Percentiles rank a stretch among this genome's conserved stretches.
Conservation (phyloP, 495 filamentous ascomycete species). For the Aspergillus panamensis region DNA sequence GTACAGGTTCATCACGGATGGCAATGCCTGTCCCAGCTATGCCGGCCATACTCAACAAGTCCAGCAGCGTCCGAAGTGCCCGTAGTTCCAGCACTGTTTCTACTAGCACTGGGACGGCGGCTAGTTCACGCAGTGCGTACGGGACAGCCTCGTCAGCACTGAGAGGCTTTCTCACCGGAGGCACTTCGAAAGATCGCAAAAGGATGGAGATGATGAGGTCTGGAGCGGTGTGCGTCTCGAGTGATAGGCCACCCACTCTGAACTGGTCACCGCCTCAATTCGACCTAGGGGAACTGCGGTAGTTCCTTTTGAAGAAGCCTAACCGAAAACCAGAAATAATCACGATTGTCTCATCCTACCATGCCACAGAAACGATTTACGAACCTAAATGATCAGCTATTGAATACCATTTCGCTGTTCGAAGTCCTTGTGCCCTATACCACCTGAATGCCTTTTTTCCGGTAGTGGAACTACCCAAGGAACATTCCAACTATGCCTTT, state of each 20-base stretch:
- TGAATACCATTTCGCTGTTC: constrained; percentile 19
- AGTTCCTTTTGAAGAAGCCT: constrained; percentile 6
- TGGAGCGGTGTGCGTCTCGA: constrained; percentile 30
- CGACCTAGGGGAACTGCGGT: constrained; percentile 37
- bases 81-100: constrained; percentile 43
- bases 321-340: neutral
- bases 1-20: constrained; percentile 25
- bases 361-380: constrained; percentile 13
- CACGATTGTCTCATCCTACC: too few species aligned
- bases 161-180: constrained; percentile 35
- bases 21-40: constrained; percentile 39
- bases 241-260: constrained; percentile 38
- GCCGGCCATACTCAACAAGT: constrained; percentile 28
- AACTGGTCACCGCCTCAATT: constrained; percentile 45
- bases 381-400: constrained; percentile 12
- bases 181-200: constrained; percentile 32
- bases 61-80: constrained; percentile 41
- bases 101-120: constrained; percentile 32
- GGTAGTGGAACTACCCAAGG: neutral
- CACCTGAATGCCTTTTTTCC: neutral
- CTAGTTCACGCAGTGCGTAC: constrained; percentile 40
- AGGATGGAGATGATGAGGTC: constrained; percentile 33
- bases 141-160: constrained; percentile 42
- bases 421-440: constrained; percentile 1
- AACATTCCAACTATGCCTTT: neutral